phyloP scores from a whole-genome alignment of 164 flowering plant genomes.

The Magnolia sinica region DNA sequence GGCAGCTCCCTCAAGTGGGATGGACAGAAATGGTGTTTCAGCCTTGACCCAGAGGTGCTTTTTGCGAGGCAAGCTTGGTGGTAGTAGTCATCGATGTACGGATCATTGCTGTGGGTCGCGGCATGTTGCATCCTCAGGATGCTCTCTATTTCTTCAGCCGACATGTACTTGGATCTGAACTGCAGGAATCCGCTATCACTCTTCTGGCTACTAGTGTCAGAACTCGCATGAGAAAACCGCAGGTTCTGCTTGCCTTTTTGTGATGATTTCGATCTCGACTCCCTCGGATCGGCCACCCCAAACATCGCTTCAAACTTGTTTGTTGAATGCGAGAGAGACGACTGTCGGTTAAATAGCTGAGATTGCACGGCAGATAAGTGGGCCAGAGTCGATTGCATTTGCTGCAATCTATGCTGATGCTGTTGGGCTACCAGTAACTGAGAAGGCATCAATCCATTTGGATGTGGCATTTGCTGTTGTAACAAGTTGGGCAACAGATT shows the following conservation, averaged over 20 bases:
- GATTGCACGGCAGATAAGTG: constrained; percentile 65
- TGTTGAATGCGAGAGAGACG: constrained; percentile 35
- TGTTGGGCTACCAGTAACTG: constrained; percentile 52
- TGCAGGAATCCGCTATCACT: constrained; percentile 57
- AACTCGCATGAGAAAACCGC: constrained; percentile 57
- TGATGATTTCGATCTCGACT: constrained; percentile 54
- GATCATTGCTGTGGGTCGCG: constrained; percentile 84
- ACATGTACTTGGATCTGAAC: constrained; percentile 82
- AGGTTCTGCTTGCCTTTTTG: constrained; percentile 49
- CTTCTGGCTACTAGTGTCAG: constrained; percentile 58
- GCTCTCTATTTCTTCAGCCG: constrained; percentile 85
- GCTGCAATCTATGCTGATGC: constrained; percentile 59
- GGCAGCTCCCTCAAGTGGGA: constrained; percentile 65
- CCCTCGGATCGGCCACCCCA: constrained; percentile 49
- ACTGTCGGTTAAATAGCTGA: constrained; percentile 46
- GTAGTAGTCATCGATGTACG: constrained; percentile 87
- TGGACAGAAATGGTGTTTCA: constrained; percentile 72
- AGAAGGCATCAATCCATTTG: constrained; percentile 58
- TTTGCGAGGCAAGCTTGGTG: constrained; percentile 85
- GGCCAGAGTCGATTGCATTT: constrained; percentile 53
- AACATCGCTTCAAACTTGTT: constrained; percentile 37
- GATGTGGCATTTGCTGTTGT: constrained; percentile 52
- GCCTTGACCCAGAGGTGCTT: constrained; percentile 60
- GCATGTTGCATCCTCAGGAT: constrained; percentile 85
- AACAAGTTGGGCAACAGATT: constrained; percentile 41